phyloP scores from a whole-genome alignment of 1,284 basidiomycete genomes.

The Ganoderma resinaceum region DNA sequence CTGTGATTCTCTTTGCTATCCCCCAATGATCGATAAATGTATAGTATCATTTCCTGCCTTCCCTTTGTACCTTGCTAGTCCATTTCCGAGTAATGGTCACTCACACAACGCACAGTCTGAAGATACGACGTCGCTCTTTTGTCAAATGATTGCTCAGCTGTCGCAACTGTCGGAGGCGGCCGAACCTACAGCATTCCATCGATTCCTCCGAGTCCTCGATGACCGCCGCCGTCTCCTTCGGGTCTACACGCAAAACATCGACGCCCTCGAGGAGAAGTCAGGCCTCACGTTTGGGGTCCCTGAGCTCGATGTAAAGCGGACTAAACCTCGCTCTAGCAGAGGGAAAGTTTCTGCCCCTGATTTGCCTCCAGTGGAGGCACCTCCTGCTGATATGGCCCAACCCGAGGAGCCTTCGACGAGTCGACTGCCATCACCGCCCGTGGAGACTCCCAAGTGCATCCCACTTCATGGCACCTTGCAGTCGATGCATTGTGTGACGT shows the following conservation, averaged over 20 bases:
- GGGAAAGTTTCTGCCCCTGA: constrained; percentile 25
- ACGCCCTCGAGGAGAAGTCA: constrained; percentile 86
- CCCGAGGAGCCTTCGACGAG: constrained; percentile 22
- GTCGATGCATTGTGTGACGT: constrained; percentile 82
- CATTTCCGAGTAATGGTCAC: neutral
- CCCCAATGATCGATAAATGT: neutral
- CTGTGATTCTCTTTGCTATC: neutral
- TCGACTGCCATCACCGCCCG: constrained; percentile 48
- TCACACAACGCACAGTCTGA: constrained; percentile 57
- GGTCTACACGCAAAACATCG: constrained; percentile 96
- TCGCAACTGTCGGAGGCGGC: constrained; percentile 78
- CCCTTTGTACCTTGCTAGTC: neutral
- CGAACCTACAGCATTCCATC: constrained; percentile 85
- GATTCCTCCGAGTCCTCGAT: constrained; percentile 78
- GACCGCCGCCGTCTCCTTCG: constrained; percentile 80
- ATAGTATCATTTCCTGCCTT: neutral
- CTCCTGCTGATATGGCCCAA: neutral
- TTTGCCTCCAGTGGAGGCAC: neutral
- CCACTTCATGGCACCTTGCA: constrained; percentile 91
- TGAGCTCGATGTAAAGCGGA: constrained; percentile 60
- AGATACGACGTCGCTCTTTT: constrained; percentile 81
- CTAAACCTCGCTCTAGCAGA: constrained; percentile 50
- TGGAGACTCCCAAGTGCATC: constrained; percentile 78
- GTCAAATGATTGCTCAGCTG: constrained; percentile 88
- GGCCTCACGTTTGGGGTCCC: constrained; percentile 84